Conservation (phyloP, 495 filamentous ascomycete genomes). For the Talaromyces borbonicus region DNA sequence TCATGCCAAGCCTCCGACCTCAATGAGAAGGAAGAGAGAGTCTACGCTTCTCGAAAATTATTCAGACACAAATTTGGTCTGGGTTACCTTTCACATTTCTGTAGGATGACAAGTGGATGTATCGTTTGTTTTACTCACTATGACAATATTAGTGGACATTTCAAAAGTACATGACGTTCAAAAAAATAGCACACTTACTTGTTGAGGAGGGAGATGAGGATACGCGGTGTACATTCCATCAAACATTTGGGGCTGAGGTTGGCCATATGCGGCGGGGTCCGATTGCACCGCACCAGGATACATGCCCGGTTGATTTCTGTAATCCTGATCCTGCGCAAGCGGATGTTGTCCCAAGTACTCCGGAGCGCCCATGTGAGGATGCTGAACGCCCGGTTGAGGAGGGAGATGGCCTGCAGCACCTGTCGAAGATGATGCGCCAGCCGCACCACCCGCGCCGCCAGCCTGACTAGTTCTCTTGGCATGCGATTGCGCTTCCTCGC, state of each 20-base stretch:
- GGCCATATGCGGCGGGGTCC: slow-evolving; percentile 60
- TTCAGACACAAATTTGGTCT: too few species aligned
- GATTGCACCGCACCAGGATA: slow-evolving; percentile 68
- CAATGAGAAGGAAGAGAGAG: too few species aligned
- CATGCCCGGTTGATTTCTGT: slow-evolving; percentile 64
- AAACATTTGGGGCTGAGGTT: slow-evolving; percentile 72
- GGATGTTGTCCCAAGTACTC: slow-evolving; percentile 62
- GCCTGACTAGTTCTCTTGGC: slow-evolving; percentile 63
- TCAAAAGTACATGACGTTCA: neutral
- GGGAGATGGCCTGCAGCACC: slow-evolving; percentile 44
- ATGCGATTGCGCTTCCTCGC: slow-evolving; percentile 82
- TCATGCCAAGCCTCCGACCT: neutral
- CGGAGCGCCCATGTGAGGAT: slow-evolving; percentile 55
- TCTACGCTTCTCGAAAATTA: too few species aligned
- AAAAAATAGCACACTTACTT: slow-evolving; percentile 43
- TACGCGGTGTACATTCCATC: slow-evolving; percentile 76
- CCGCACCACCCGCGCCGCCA: slow-evolving; percentile 41
- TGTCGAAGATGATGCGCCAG: slow-evolving; percentile 30
- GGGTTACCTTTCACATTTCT: too few species aligned
- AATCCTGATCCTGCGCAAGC: slow-evolving; percentile 63
- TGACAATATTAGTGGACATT: neutral
- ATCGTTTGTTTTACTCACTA: neutral
- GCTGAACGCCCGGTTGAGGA: slow-evolving; percentile 48
- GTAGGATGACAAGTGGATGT: too few species aligned
- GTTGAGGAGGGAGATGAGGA: slow-evolving; percentile 70